Evolutionary conservation across 352 stramenopile genomes (phyloP).

Genomic region (Globisporangium perplexum): DNA sequence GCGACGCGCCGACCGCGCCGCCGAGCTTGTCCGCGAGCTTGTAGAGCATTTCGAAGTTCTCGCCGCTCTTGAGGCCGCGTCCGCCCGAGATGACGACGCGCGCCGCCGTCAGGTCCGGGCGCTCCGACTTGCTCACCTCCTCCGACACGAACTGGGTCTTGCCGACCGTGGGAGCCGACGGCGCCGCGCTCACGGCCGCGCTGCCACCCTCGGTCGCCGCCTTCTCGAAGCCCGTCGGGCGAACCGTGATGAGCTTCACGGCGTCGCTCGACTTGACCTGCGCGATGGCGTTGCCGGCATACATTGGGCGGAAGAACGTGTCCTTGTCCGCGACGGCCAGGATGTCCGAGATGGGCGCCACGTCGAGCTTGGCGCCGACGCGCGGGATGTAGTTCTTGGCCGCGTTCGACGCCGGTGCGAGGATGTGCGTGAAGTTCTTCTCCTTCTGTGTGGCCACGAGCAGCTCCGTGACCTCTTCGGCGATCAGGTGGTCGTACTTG

Average conservation of each 20-base stretch:
- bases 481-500: slow-evolving; percentile 86
- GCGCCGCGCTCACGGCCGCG: slow-evolving; percentile 59
- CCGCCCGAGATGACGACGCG: slow-evolving; percentile 95
- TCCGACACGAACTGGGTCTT: slow-evolving; percentile 92
- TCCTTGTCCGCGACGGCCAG: slow-evolving; percentile 86
- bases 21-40: slow-evolving; percentile 97
- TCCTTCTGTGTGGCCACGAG: slow-evolving; percentile 59
- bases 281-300: slow-evolving; percentile 83
- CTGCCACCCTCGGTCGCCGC: slow-evolving; percentile 71
- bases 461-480: slow-evolving; percentile 83
- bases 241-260: slow-evolving; percentile 95
- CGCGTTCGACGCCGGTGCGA: slow-evolving; percentile 94
- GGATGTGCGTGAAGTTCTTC: slow-evolving; percentile 87
- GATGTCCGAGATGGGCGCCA: slow-evolving; percentile 96
- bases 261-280: slow-evolving; percentile 86
- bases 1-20: slow-evolving; percentile 95
- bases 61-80: slow-evolving; percentile 94
- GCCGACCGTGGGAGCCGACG: slow-evolving; percentile 42
- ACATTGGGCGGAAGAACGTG: slow-evolving; percentile 93
- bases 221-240: slow-evolving; percentile 98
- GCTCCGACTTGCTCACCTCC: slow-evolving; percentile 93
- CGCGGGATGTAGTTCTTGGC: slow-evolving; percentile 97
- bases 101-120: slow-evolving; percentile 93
- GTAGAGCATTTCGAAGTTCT: slow-evolving; percentile 99
- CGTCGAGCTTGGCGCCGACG: slow-evolving; percentile 92